Base-by-base conservation (phyloP, 108 stramenopile genomes). In the Nitzschia palea region DNA sequence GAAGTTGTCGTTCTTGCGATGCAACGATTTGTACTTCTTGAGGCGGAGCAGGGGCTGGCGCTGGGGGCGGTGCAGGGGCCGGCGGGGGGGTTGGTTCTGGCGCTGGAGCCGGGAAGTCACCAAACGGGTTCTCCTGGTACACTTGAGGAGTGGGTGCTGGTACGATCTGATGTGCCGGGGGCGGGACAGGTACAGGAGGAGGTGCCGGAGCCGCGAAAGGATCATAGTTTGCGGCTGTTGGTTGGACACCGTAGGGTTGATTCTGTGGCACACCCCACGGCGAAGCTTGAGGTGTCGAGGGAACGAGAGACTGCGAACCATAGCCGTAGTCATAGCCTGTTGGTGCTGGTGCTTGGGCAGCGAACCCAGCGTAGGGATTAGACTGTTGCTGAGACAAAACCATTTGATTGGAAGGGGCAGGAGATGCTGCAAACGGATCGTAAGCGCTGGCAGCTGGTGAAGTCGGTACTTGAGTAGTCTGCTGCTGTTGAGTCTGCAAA, bases 291-390 rank as follows among this genome's bases (percentile, higher is more conserved):
- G 63, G 71, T 23, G 43, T 30, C 44, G 58, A 9, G 8, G 58
- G 58, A 23, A 59, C 58, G 3, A 42, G 64, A 65, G 48, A 27
- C 20, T 65, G 64, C 17, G 6, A 15, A 44, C 34, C 28, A 25
- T 45, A 32, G 29, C 27, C 51, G 23, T 15, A n/a, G 36, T 17
- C 31, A 26, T 15, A 37, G 6, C 35, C 37, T 22, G 20, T 31
- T 23, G 57, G 51, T 29, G 55, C 34, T 12, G 66, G 67, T 20
- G 62, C 55, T 4, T 57, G 55, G 33, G 51, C 52, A 15, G 36
- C 65, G n/a, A n/a, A n/a, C n/a, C n/a, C n/a, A 15, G 35, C 73
- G 51, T 77, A 77, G 22, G 76, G 76, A 62, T 77, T 77, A 9
- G 76, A 71, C 29, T 70, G 76, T 36, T 77, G 76, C 22, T 54